Evolutionary conservation across 768 basidiomycete species (phyloP), one percentile per base, ranked within the genome.

Genomic region (Pluteus cervinus): DNA sequence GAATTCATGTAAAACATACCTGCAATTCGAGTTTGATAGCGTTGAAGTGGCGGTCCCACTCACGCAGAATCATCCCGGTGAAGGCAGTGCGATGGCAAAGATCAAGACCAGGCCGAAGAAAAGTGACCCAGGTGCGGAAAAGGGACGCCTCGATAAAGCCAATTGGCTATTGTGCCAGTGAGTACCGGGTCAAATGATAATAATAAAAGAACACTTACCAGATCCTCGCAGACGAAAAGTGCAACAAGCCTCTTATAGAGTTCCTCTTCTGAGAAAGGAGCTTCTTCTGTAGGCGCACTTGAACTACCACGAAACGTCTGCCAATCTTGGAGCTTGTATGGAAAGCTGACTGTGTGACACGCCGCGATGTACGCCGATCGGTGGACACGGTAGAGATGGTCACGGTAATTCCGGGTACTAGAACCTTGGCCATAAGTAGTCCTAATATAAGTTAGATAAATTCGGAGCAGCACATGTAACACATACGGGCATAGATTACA

Each of bases 221-320:
- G 34, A 24, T 36, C 21, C 10, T 36, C 21, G 14, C n/a, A 22
- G 26, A 24, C 34, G 26, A 36, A 24, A 14, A 36, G 26, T 8
- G 4, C 15, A 4, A 36, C n/a, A 22, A 36, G 34, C 14, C 26
- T 22, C 26, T 36, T 6, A 9, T 24, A 14, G 6, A 36, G 26
- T 4, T 14, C 21, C 17, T 5, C 4, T 10, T 24, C 15, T 7
- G 34, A 36, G 34, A 36, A 36, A 16, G 34, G 18, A 14, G 21
- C 3, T 22, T 14, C n/a, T 22, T 24, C 7, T 11, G 20, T n/a
- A 33, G 20, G 18, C 23, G 23, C 20, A 4, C 6, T 9, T 33
- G 32, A 33, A 5, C 10, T n/a, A 5, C 8, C 32, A 5, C 4
- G 10, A 20, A 5, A 22, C 8, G 5, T 5, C 15, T 33, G 5